phyloP scores from a whole-genome alignment of 1,139 yeast species.

The Diutina mesorugosa region DNA sequence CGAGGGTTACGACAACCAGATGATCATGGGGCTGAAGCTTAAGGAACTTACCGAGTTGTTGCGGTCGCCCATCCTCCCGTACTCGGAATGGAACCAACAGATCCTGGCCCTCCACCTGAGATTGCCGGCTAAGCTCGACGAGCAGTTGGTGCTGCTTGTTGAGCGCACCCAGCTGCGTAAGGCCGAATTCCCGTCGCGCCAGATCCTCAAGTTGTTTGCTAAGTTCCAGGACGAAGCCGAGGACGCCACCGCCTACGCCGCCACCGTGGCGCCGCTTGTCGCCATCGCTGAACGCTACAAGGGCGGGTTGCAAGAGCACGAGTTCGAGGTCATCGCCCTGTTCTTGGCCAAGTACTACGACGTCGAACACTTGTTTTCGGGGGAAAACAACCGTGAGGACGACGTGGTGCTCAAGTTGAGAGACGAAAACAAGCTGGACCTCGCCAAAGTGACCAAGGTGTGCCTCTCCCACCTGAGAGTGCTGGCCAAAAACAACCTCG shows the following conservation, averaged over 20 bases:
- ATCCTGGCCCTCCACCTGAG: slow-evolving; percentile 89
- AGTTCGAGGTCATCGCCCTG: slow-evolving; percentile 58
- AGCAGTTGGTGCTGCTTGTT: slow-evolving; percentile 48
- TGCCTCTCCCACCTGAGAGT: slow-evolving; percentile 88
- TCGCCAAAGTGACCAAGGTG: slow-evolving; percentile 56
- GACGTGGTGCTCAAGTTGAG: slow-evolving; percentile 77
- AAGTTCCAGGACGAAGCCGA: slow-evolving; percentile 41
- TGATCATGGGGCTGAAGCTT: slow-evolving; percentile 75
- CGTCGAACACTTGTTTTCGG: slow-evolving; percentile 68
- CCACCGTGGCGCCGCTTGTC: slow-evolving; percentile 59
- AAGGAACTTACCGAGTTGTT: slow-evolving; percentile 59
- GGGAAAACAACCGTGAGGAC: slow-evolving; percentile 66
- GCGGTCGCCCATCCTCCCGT: slow-evolving; percentile 75
- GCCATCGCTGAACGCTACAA: slow-evolving; percentile 59
- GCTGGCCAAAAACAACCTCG: slow-evolving; percentile 82
- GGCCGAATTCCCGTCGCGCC: slow-evolving; percentile 91
- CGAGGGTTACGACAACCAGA: slow-evolving; percentile 90
- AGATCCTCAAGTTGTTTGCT: slow-evolving; percentile 47
- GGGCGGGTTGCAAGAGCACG: slow-evolving; percentile 75
- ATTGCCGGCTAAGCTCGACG: slow-evolving; percentile 67
- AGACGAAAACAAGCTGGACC: slow-evolving; percentile 72
- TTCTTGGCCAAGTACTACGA: slow-evolving; percentile 62
- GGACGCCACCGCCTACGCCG: slow-evolving; percentile 29
- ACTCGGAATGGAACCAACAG: slow-evolving; percentile 79
- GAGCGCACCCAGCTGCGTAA: slow-evolving; percentile 56